Base-by-base conservation (phyloP, 495 filamentous ascomycete genomes). In the Lophium mytilinum region DNA sequence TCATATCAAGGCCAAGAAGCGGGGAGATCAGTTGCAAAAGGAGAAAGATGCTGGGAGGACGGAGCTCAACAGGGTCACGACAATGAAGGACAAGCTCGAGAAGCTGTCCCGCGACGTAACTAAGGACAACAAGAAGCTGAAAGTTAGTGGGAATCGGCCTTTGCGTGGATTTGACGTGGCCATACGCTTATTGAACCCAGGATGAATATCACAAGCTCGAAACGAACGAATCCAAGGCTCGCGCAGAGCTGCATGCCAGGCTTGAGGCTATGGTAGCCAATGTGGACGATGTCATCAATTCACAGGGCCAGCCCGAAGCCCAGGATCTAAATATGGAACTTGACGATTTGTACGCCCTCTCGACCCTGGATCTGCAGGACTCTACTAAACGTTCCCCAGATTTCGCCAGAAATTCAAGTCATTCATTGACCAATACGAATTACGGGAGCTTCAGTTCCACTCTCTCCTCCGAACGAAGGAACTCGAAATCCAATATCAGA, bases 41-140 rank as follows among this genome's bases (percentile, higher is more conserved):
- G 93, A 98, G 61, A 94, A 94, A 69, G 93, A 98, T 71, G 84
- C 87, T 58, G 82, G 83, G 17, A 83, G 88, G 60, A 85, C 84
- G 37, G 93, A 98, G 69, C 77, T 95, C 51, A 91, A 80, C 71
- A 94, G 93, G 70, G 90, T 88, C 18, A 81, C 86, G 9, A 83
- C 83, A 10, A 83, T 96, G 66, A 95, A 91, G 69, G 88, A 95
- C 59, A 96, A 96, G 71, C 75, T 97, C 39, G 94, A 97, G 68
- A 97, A 96, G 66, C 75, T 97, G 40, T 95, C 90, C 61, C 76
- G 93, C 35, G 92, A 97, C 65, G 75, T 96, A 36, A 90, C 91
- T 41, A 87, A 89, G 65, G 94, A 98, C 68, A 97, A 97, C 70
- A 96, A 97, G 69, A 89, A 91, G 69, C 78, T 98, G 15, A 97